These are phyloP conservation scores for Suhomyces terraborum DNA, from an alignment of 1,139 yeast species.

Conservation along the genomic window DNA sequence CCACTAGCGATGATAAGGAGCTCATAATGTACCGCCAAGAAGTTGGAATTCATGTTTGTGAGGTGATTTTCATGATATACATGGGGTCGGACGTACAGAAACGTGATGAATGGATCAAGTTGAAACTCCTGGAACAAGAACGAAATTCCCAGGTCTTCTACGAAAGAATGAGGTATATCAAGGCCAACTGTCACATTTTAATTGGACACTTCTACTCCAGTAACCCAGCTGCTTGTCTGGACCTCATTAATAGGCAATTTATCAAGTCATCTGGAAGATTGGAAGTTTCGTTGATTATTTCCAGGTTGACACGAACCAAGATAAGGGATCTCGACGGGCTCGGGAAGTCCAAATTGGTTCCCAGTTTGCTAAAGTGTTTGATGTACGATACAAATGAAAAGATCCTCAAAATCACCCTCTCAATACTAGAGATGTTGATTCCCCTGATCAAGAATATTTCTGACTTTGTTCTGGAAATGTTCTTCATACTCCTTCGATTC, in stretches of 20 bases:
- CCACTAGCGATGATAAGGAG: slow-evolving; percentile 29
- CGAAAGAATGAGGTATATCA: slow-evolving; percentile 53
- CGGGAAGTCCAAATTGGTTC: neutral
- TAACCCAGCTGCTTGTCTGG: slow-evolving; percentile 35
- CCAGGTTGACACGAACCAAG: slow-evolving; percentile 26
- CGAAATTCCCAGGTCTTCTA: slow-evolving; percentile 35
- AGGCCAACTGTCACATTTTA: slow-evolving; percentile 42
- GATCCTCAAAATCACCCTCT: slow-evolving; percentile 44
- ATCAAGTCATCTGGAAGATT: slow-evolving; percentile 32
- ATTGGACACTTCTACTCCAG: slow-evolving; percentile 43
- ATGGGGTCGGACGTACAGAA: slow-evolving; percentile 22
- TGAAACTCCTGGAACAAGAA: slow-evolving; percentile 23
- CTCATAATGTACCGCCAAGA: slow-evolving; percentile 24
- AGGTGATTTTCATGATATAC: slow-evolving; percentile 33
- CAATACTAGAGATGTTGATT: slow-evolving; percentile 52
- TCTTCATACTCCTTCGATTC: slow-evolving; percentile 49
- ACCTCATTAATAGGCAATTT: slow-evolving; percentile 36
- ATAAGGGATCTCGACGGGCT: neutral
- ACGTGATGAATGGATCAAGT: slow-evolving; percentile 13
- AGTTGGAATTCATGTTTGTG: slow-evolving; percentile 31
- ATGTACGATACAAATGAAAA: slow-evolving; percentile 48
- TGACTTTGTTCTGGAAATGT: slow-evolving; percentile 42
- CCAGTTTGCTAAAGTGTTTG: slow-evolving; percentile 38
- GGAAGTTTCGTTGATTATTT: slow-evolving; percentile 37
- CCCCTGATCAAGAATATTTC: slow-evolving; percentile 50